phyloP scores from a whole-genome alignment of 1,284 basidiomycete genomes.

The Earliella scabrosa region DNA sequence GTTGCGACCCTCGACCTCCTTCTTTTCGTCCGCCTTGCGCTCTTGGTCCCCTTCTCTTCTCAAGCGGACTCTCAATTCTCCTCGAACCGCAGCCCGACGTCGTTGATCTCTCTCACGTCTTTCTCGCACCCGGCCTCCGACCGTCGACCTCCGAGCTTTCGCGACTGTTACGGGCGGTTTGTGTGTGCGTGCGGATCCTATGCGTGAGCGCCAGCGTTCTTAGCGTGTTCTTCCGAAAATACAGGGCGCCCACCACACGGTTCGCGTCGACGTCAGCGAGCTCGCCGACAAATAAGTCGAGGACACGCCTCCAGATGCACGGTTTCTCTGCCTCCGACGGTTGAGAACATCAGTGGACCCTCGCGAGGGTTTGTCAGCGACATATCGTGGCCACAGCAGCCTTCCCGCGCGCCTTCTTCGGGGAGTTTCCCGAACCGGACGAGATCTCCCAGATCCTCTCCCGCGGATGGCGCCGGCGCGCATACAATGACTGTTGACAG shows the following conservation, averaged over 20 bases:
- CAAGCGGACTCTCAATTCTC: too few relatives aligned
- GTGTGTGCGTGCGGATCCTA: constrained; percentile 10
- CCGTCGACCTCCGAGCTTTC: neutral
- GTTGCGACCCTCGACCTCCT: too few relatives aligned
- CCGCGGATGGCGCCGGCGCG: neutral
- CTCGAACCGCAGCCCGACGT: neutral
- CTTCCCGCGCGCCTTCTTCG: neutral
- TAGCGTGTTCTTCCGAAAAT: constrained; percentile 3
- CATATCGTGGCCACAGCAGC: neutral
- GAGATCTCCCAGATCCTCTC: constrained; percentile 3
- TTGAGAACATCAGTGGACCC: constrained; percentile 14
- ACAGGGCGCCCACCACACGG: constrained; percentile 5
- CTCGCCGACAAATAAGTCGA: constrained; percentile 7
- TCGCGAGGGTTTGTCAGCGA: constrained; percentile 2
- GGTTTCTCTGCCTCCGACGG: neutral
- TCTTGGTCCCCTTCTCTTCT: too few relatives aligned
- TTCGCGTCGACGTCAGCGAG: too few relatives aligned
- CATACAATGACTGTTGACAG: too few relatives aligned
- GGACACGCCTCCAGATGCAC: constrained; percentile 3
- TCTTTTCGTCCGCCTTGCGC: too few relatives aligned
- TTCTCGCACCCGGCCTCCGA: neutral
- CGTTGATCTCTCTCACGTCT: neutral
- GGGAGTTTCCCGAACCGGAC: neutral
- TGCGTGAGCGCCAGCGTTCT: constrained; percentile 2
- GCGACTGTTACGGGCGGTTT: neutral